phyloP scores from a whole-genome alignment of 441 rosid genomes.

The Pelargonium citronellum region DNA sequence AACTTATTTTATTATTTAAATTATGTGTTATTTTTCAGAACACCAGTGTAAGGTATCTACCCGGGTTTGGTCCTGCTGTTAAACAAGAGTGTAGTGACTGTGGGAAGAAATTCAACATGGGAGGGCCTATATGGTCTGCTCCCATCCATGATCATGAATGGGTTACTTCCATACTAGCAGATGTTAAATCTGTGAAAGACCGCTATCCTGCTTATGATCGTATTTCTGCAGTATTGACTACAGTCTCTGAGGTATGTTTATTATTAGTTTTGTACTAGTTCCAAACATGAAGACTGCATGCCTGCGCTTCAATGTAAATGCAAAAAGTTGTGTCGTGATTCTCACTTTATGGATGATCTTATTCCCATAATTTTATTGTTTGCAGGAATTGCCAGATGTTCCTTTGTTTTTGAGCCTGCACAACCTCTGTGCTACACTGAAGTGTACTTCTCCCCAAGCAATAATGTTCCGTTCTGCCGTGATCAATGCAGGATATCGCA shows the following conservation, averaged over 20 bases:
- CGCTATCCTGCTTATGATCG: conserved; percentile 84
- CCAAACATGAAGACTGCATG: neutral
- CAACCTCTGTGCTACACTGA: conserved; percentile 82
- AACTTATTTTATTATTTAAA: neutral
- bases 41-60: conserved; percentile 73
- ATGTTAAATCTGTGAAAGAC: conserved; percentile 64
- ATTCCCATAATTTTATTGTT: conserved; percentile 19
- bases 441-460: conserved; percentile 93
- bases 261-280: neutral
- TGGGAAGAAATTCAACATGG: conserved; percentile 92
- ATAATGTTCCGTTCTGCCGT: conserved; percentile 87
- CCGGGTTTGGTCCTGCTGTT: conserved; percentile 89
- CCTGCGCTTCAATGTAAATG: neutral
- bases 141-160: conserved; percentile 90
- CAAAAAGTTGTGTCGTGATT: neutral
- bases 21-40: conserved; percentile 36
- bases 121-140: conserved; percentile 99
- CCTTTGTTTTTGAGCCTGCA: conserved; percentile 90
- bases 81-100: conserved; percentile 83
- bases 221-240: conserved; percentile 76
- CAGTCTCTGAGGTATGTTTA: conserved; percentile 65
- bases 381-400: conserved; percentile 87
- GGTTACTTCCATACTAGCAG: conserved; percentile 57
- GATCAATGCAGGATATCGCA: conserved; percentile 80
- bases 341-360: neutral